These are phyloP conservation scores for Trichoderma aggressivum DNA, from an alignment of 2,329 filamentous ascomycete species.

Conservation along the genomic window DNA sequence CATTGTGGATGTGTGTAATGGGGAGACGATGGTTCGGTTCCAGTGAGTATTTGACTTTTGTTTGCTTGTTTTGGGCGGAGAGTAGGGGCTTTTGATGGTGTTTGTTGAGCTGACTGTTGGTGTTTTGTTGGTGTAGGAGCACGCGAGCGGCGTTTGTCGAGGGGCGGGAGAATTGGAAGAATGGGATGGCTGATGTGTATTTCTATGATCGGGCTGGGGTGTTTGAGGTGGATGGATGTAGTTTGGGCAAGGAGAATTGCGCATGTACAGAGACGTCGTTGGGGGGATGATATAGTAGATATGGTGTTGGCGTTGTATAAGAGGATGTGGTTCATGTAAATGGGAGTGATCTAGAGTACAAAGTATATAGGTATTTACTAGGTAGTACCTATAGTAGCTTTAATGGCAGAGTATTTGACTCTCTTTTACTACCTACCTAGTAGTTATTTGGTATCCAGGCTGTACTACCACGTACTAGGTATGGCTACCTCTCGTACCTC, in stretches of 20 bases:
- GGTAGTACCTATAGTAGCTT: too few species aligned
- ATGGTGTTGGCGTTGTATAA: not conserved
- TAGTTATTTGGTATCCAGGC: too few species aligned
- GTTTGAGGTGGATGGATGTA: not conserved
- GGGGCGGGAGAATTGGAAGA: not conserved
- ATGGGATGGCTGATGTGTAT: not conserved
- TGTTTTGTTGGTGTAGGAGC: not conserved
- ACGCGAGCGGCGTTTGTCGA: not conserved
- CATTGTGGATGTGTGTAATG: slow-evolving; percentile 11
- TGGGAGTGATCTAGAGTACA: not conserved
- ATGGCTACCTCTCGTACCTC: too few species aligned
- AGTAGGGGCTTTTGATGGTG: not conserved
- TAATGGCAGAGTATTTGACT: too few species aligned
- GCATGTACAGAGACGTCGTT: not conserved
- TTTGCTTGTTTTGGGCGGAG: not conserved
- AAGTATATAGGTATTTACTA: too few species aligned
- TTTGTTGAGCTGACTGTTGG: not conserved
- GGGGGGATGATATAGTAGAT: not conserved
- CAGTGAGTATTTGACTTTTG: not conserved
- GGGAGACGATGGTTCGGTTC: slow-evolving; percentile 7
- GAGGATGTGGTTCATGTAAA: not conserved
- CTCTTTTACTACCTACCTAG: too few species aligned
- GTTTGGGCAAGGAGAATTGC: not conserved
- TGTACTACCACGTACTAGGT: too few species aligned
- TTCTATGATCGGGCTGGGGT: not conserved